Base-by-base conservation (phyloP, 139 green algal species). In the Picochlorum sp. region DNA sequence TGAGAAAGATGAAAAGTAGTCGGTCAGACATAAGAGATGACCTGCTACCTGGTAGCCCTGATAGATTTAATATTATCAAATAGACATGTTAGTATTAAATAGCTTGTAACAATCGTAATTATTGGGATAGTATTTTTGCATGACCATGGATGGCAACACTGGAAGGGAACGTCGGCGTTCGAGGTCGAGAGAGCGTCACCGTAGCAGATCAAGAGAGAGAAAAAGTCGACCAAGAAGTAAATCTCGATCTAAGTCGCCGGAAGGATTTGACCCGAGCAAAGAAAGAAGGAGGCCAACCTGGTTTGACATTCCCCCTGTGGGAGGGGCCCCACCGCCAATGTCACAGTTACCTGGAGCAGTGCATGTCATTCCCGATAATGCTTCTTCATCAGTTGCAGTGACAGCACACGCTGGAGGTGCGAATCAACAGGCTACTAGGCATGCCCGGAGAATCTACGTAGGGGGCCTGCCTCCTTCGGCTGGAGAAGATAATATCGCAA, bases 391-490 rank as follows among this genome's bases (percentile, higher is more conserved):
- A 22, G 16, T 35, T 16, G 25, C 44, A n/a, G 50, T 28, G 24
- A n/a, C 55, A 25, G 55, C 40, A n/a, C 29, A 56, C 16, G 22
- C 41, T 32, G 33, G 28, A 7, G 59, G 12, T 57, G 65, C 81
- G 13, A 83, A 74, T 0, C 82, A 89, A 75, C 89, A 96, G 60
- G 87, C 82, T 3, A 98, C 90, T 5, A 77, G 86, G 16, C 87
- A 96, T 67, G 92, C 92, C 0, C 72, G 92, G 13, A 75, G 93
- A 9, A 78, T 97, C 43, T 99, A 98, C 68, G 85, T 99, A 7
- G 93, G 93, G 3, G 91, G 91, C 31, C 70, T 98, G 43, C 91
- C 92, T 0, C 84, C 87, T 24, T 85, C 74, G 7, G 83, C 81
- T 20, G 89, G 78, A 36, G 93, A 98, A 63, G 61, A 89, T 31